Conservation (phyloP, 495 filamentous ascomycete species). For the Penicillium cosmopolitanum region DNA sequence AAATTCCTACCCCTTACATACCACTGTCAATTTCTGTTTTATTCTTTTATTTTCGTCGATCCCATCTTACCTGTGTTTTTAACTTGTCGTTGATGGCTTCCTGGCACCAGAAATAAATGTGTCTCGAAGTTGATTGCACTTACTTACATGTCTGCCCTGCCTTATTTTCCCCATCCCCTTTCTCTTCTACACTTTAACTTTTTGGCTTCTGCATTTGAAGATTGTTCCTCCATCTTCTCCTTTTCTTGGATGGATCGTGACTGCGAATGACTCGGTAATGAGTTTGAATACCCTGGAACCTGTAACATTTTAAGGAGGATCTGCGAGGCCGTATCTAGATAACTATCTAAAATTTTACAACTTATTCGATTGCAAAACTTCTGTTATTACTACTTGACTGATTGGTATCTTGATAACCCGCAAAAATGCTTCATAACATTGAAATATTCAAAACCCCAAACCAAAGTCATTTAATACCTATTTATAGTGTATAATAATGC, state of each 20-base stretch:
- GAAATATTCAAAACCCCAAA: neutral
- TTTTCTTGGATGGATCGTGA: constrained; percentile 10
- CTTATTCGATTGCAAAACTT: too few species aligned
- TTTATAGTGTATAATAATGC: neutral
- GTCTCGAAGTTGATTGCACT: constrained; percentile 2
- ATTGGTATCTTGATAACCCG: too few species aligned
- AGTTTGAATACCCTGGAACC: constrained; percentile 22
- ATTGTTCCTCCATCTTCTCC: neutral
- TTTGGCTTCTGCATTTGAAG: neutral
- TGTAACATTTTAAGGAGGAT: constrained; percentile 15
- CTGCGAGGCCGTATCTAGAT: constrained; percentile 6
- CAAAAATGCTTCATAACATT: neutral
- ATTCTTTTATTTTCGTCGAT: neutral
- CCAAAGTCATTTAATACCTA: neutral
- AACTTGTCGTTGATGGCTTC: neutral
- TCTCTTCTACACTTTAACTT: constrained; percentile 8
- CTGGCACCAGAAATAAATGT: neutral
- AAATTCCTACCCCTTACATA: constrained; percentile 20
- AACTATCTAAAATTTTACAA: neutral
- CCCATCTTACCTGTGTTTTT: neutral
- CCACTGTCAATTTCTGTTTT: constrained; percentile 2
- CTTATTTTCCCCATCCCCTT: constrained; percentile 4
- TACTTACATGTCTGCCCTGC: neutral
- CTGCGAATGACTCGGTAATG: constrained; percentile 20
- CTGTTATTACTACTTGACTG: too few species aligned